A percentile compares a stretch with the other conserved stretches of the same genome.
Conservation (phyloP, 2,329 filamentous ascomycete species). For the Pseudocercospora fuligena region DNA sequence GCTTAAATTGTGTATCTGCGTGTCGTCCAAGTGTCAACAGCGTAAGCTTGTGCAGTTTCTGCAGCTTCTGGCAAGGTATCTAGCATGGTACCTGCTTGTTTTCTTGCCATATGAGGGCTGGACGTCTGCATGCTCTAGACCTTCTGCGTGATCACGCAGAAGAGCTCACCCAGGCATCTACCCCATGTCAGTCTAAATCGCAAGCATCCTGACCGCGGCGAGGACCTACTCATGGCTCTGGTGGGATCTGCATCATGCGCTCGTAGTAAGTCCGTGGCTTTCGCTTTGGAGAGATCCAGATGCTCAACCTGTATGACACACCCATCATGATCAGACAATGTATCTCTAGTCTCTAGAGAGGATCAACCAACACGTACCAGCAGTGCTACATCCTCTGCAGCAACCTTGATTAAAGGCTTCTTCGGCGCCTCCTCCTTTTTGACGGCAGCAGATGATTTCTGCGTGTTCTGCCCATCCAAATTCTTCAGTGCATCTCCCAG, state of each 20-base stretch:
- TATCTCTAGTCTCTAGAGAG: neutral
- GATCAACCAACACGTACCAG: slow-evolving; percentile 57
- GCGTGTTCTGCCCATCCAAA: slow-evolving; percentile 50
- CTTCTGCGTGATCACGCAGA: slow-evolving; percentile 8
- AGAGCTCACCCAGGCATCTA: slow-evolving; percentile 9
- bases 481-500: slow-evolving; percentile 73
- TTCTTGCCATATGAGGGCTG: neutral
- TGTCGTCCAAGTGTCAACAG: too few relatives aligned
- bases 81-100: neutral
- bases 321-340: neutral
- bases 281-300: slow-evolving; percentile 71
- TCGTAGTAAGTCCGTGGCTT: slow-evolving; percentile 76
- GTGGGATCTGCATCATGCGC: slow-evolving; percentile 71
- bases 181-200: slow-evolving; percentile 2
- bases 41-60: neutral
- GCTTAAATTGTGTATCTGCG: neutral
- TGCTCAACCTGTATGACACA: slow-evolving; percentile 63
- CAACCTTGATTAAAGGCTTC: slow-evolving; percentile 67
- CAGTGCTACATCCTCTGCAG: slow-evolving; percentile 70
- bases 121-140: neutral
- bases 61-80: neutral
- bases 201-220: slow-evolving; percentile 35
- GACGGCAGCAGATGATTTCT: slow-evolving; percentile 54
- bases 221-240: slow-evolving; percentile 68
- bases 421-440: slow-evolving; percentile 41